These are phyloP conservation scores for Trichomonas vaginalis DNA, from an alignment of 208 protist species.

Conservation along the genomic window DNA sequence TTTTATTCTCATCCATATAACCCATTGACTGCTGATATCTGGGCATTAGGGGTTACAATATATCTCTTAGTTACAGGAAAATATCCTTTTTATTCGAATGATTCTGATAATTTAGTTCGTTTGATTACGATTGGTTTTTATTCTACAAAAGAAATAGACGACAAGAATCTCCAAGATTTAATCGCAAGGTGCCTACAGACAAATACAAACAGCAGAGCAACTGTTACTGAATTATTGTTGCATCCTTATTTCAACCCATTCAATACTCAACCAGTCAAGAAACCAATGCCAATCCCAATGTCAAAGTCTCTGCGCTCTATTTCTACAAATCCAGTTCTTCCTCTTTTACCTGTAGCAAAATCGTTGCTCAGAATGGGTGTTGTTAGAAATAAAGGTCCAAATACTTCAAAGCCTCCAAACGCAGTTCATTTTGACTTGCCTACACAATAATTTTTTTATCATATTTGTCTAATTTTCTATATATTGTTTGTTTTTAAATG, in stretches of 20 bases:
- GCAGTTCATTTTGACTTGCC: too few relatives aligned
- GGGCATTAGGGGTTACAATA: neutral
- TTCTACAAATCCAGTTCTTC: neutral
- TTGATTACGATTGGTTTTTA: neutral
- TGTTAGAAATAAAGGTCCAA: neutral
- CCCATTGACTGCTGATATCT: neutral
- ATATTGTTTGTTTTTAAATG: too few relatives aligned
- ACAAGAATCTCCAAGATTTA: neutral
- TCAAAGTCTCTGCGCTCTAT: neutral
- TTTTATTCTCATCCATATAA: neutral
- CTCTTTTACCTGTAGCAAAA: neutral
- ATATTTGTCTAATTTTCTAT: too few relatives aligned
- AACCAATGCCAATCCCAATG: neutral
- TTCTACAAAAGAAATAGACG: neutral
- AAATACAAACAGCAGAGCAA: neutral
- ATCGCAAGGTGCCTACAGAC: neutral
- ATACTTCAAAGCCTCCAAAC: neutral
- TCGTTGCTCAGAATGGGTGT: neutral
- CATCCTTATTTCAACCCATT: neutral
- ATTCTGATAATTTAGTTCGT: neutral
- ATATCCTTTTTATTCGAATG: neutral
- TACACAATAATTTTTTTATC: too few relatives aligned
- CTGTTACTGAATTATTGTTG: neutral
- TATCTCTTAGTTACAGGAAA: neutral
- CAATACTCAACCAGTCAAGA: neutral